Evolutionary conservation across 306 rosid genomes (phyloP).

Genomic region (Corylus americana): DNA sequence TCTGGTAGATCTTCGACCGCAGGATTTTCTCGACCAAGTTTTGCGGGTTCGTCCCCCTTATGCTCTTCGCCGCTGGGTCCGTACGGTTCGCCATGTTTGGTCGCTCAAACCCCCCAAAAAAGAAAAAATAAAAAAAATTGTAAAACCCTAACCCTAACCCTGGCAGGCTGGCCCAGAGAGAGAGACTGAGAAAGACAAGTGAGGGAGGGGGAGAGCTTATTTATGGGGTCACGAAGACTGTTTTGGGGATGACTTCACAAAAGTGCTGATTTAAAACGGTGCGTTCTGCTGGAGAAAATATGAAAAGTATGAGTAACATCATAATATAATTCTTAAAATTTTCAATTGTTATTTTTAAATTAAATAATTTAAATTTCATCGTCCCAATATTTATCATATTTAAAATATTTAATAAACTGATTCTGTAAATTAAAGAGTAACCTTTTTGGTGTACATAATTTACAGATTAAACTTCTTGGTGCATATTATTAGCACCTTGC

Average conservation of each 20-base stretch:
- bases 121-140: not conserved
- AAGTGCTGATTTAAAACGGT: not conserved
- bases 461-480: too few relatives aligned
- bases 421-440: too few relatives aligned
- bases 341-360: too few relatives aligned
- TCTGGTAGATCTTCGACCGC: conserved; percentile 91
- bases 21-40: conserved; percentile 92
- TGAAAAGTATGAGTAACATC: not conserved
- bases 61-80: conserved; percentile 92
- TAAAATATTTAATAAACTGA: too few relatives aligned
- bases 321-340: too few relatives aligned
- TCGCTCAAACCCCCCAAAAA: not conserved
- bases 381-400: too few relatives aligned
- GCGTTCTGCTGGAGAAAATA: not conserved
- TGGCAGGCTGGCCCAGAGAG: not conserved
- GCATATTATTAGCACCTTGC: too few relatives aligned
- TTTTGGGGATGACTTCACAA: not conserved
- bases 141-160: not conserved
- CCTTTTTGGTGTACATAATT: too few relatives aligned
- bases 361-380: too few relatives aligned
- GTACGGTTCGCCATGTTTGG: conserved; percentile 88
- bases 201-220: not conserved
- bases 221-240: not conserved
- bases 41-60: conserved; percentile 94
- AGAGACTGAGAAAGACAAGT: not conserved